Evolutionary conservation across 139 green algal species (phyloP), one percentile per base, ranked within the genome.

Genomic region (Pycnococcus provasolii): DNA sequence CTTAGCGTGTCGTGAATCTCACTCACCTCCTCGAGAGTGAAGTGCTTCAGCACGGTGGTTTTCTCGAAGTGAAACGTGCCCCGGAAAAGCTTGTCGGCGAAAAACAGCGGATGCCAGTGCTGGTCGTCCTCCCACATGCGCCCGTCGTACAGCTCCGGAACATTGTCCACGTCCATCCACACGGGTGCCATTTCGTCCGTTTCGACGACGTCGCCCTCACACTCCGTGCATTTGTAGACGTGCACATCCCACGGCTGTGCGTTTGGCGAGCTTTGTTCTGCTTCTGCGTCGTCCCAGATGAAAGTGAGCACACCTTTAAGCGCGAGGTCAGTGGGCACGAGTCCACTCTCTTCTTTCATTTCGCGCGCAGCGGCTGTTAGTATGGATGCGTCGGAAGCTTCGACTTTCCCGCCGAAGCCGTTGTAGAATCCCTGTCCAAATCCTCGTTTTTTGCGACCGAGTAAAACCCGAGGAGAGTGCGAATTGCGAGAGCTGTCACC

Each of bases 151-250:
- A 55, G 50, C 50, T 55, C 50, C 13, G 83, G 83, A 2, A 88
- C 63, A 0, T 79, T 53, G 1, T 55, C 51, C 0, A 51, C 4
- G 37, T 46, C 40, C 11, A 87, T 83, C 74, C 77, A 88, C 9
- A 67, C 41, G 0, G 83, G 81, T 5, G 44, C 48, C 83, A 88
- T 87, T 58, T 88, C 83, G 8, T 88, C 81, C 6, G 72, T 78
- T 26, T 82, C 66, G 7, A 43, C 60, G 0, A 79, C 79, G 41
- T 80, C 53, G 0, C 81, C 83, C 1, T 44, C 44, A 8, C 69
- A 82, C 11, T 67, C 60, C 4, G 51, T 45, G n/a, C 66, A 60
- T 1, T 67, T 39, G 45, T 79, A 85, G 4, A 87, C 78, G 1
- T 74, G 68, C 45, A 61, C 42, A 42, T 68, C 6, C 57, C 26